Evolutionary conservation across 2,329 filamentous ascomycete species (phyloP).

Genomic region (Colletotrichum chlorophyti): DNA sequence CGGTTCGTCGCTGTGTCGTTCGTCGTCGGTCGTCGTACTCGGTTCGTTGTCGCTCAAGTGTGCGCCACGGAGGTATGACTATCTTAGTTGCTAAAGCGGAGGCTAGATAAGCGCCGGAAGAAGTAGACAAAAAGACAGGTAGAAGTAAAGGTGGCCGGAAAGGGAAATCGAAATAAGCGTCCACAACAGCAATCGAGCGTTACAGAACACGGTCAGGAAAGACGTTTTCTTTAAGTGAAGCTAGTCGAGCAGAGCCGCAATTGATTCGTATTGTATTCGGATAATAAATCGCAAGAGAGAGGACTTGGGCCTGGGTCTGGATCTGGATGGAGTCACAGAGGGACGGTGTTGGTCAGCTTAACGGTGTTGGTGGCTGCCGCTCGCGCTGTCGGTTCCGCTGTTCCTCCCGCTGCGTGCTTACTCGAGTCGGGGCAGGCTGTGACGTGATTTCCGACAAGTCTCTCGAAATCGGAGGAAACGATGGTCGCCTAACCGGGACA

Average conservation of each 20-base stretch:
- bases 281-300: not conserved
- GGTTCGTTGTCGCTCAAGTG: not conserved
- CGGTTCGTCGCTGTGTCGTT: not conserved
- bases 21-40: slow-evolving; percentile 12
- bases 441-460: slow-evolving; percentile 25
- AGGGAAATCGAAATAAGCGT: slow-evolving; percentile 8
- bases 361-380: not conserved
- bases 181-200: not conserved
- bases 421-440: slow-evolving; percentile 16
- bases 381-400: not conserved
- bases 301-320: not conserved
- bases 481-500: slow-evolving; percentile 12
- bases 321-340: not conserved
- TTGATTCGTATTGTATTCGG: not conserved
- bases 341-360: not conserved
- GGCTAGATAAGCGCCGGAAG: slow-evolving; percentile 17
- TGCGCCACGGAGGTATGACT: not conserved
- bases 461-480: slow-evolving; percentile 18
- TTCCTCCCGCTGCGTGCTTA: not conserved
- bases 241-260: not conserved
- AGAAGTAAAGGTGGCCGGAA: slow-evolving; percentile 17
- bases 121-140: not conserved
- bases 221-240: not conserved
- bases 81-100: slow-evolving; percentile 7
- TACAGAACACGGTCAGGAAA: not conserved